Conservation (phyloP, 202 grass and related monocot species). For the Zizania palustris region DNA sequence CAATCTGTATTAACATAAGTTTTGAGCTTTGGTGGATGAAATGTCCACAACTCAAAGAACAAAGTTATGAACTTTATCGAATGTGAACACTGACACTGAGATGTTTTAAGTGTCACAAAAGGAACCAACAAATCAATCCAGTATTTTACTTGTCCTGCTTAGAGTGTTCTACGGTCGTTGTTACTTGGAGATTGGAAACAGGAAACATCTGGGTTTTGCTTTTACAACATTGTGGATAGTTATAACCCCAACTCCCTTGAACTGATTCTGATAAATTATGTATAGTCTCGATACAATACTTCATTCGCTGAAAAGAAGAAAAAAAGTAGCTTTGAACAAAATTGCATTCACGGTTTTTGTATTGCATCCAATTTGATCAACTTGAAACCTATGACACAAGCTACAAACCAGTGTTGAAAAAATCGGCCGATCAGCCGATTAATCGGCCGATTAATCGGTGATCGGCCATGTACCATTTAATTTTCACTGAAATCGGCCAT, state of each 20-base stretch:
- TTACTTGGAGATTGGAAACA: background rate
- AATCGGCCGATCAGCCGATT: too few species aligned
- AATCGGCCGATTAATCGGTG: too few species aligned
- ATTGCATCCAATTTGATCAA: background rate
- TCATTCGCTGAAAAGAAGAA: background rate
- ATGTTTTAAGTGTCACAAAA: constrained; percentile 1
- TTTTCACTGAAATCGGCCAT: too few species aligned
- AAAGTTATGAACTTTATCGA: background rate
- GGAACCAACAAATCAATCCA: background rate
- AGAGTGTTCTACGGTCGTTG: constrained; percentile 1
- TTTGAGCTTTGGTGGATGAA: constrained; percentile 7
- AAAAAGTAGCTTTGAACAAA: background rate
- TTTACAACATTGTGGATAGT: background rate
- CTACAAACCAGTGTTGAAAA: too few species aligned
- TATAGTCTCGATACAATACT: background rate
- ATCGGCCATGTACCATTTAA: too few species aligned
- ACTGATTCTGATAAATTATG: background rate
- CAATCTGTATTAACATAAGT: background rate
- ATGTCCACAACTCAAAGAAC: background rate
- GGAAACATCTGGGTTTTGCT: background rate
- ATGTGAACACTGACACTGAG: background rate
- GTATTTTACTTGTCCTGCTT: constrained; percentile 16
- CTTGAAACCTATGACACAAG: background rate
- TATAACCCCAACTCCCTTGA: background rate
- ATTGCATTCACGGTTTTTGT: background rate